phyloP scores from a whole-genome alignment of 1,139 yeast species.

The Nakaseomyces delphensis region DNA sequence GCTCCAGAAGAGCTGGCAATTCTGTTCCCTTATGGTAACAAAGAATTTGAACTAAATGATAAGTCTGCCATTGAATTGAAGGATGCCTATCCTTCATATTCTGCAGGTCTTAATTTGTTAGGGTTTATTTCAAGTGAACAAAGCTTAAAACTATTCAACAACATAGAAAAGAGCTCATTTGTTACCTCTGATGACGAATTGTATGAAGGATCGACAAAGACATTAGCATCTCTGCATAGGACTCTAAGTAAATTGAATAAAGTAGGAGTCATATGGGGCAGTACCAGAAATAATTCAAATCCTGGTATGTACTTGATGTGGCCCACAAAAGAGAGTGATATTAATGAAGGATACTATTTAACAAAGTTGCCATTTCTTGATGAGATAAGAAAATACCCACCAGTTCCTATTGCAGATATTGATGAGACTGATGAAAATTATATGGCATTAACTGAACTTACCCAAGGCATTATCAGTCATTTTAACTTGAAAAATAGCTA shows the following conservation, averaged over 20 bases:
- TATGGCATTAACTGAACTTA: conserved; percentile 30
- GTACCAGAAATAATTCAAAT: conserved; percentile 43
- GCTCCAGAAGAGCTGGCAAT: conserved; percentile 33
- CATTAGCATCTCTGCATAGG: conserved; percentile 61
- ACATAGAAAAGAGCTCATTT: conserved; percentile 48
- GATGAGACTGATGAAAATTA: conserved; percentile 27
- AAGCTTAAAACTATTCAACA: conserved; percentile 44
- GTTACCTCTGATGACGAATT: conserved; percentile 51
- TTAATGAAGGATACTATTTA: conserved; percentile 50
- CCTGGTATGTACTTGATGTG: conserved; percentile 56
- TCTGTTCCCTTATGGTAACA: conserved; percentile 41
- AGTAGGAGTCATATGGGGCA: conserved; percentile 69
- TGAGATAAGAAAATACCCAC: conserved; percentile 49
- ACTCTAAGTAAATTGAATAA: conserved; percentile 45
- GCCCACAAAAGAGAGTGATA: conserved; percentile 37
- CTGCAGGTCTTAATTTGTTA: conserved; percentile 45
- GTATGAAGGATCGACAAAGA: conserved; percentile 53
- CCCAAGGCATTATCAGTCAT: conserved; percentile 36
- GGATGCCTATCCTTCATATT: conserved; percentile 33
- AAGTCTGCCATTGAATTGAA: conserved; percentile 32
- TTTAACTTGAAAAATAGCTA: conserved; percentile 42
- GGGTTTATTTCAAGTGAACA: conserved; percentile 50
- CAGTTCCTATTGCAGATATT: conserved; percentile 11
- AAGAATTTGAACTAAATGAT: conserved; percentile 34
- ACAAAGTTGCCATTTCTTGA: conserved; percentile 56